Evolutionary conservation across 1,284 basidiomycete genomes (phyloP), one percentile per base, ranked within the genome.

Genomic region (Trametes sp.): DNA sequence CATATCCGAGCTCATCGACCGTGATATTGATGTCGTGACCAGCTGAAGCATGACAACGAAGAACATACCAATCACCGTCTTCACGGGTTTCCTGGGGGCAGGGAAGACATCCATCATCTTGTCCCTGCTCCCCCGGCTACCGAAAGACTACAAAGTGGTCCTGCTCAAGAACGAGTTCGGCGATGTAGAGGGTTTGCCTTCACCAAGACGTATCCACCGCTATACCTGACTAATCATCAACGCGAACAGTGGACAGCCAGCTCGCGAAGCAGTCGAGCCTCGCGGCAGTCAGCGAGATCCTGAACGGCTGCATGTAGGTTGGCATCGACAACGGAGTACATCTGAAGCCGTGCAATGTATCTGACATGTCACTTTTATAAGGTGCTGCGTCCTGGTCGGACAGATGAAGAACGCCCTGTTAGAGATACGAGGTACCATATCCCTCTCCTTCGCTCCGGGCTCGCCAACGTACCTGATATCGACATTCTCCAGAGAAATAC

Each of bases 101-200:
- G 77, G 77, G 42, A 92, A 92, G 72, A 92, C 90, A 0, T 87
- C 86, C 5, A 85, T 94, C 28, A 95, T 96, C 69, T 84, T 96
- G n/a, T 90, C 90, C 3, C 80, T 96, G 0, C 83, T 96, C 1
- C 87, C 89, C 2, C 87, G 88, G 66, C 81, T 96, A 8, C 92
- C 94, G 1, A 84, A 87, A 63, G 89, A 91, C 70, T 95, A 95
- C 81, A 89, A 87, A 71, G 90, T 92, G 36, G 93, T 95, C 2
- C 78, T 96, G 29, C 82, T 97, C 65, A 97, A 97, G 80, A 95
- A 95, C 76, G 93, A 95, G 73, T 94, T 92, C 70, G 93, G 93
- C 7, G 92, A 95, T 77, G 81, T 94, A 28, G 84, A 93, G 82
- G 91, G 90, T 87, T 52, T 36, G 72, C 64, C 19, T 5, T n/a